These are phyloP conservation scores for Chloromonas sp. DNA, from an alignment of 163 green algal species.

Conservation along the genomic window DNA sequence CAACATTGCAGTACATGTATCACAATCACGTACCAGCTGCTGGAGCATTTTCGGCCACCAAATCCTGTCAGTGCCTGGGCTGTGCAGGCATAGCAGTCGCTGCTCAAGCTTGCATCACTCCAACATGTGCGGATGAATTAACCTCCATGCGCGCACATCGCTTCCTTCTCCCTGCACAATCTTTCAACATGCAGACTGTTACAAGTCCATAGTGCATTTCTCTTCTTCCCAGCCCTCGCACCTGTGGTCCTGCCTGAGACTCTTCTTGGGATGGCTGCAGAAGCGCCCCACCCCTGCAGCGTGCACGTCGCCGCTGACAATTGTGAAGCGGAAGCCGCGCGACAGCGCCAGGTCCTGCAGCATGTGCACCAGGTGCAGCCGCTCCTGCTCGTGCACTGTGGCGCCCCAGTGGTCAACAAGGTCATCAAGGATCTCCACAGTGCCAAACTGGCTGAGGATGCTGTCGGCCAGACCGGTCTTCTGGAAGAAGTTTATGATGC, in stretches of 20 bases:
- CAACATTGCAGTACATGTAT: background rate
- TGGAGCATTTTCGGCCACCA: background rate
- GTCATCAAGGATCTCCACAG: constrained; percentile 60
- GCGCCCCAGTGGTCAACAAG: constrained; percentile 56
- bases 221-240: background rate
- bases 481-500: constrained; percentile 24
- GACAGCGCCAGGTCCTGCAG: constrained; percentile 24
- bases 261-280: constrained; percentile 51
- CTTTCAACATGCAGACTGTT: no score
- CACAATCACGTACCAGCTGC: background rate
- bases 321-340: constrained; percentile 52
- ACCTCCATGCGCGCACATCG: no score
- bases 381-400: constrained; percentile 32
- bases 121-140: no score
- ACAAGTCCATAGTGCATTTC: no score
- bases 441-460: constrained; percentile 22
- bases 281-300: constrained; percentile 51
- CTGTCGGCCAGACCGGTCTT: constrained; percentile 29
- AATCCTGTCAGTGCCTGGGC: background rate
- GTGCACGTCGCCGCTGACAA: constrained; percentile 73
- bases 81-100: background rate
- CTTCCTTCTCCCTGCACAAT: no score
- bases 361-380: constrained; percentile 28
- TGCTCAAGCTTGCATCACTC: no score
- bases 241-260: constrained; percentile 36